A percentile compares a stretch with the other conserved stretches of the same genome.
Evolutionary conservation across 495 filamentous ascomycete genomes (phyloP).

Genomic region (Talaromyces ruber): DNA sequence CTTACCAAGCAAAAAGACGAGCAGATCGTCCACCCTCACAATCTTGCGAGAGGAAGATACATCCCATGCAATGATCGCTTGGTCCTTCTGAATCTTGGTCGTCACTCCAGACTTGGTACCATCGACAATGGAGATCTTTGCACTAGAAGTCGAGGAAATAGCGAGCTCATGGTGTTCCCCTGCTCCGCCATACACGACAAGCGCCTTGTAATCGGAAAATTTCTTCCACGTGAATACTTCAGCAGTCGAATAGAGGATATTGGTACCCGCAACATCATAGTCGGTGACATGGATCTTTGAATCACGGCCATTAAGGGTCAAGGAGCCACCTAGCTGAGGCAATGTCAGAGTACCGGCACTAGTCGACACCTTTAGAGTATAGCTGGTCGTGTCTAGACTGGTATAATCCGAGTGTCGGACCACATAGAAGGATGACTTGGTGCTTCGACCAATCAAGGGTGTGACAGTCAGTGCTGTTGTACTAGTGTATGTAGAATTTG

Average conservation of each 20-base stretch:
- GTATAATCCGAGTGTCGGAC: slow-evolving; percentile 57
- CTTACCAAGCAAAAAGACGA: slow-evolving; percentile 45
- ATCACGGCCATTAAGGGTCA: slow-evolving; percentile 64
- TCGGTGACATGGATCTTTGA: slow-evolving; percentile 70
- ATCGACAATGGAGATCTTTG: slow-evolving; percentile 25
- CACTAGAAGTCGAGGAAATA: slow-evolving; percentile 23
- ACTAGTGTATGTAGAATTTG: slow-evolving; percentile 40
- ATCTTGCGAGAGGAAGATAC: slow-evolving; percentile 42
- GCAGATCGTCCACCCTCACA: slow-evolving; percentile 45
- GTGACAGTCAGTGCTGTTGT: slow-evolving; percentile 48
- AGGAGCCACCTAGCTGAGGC: slow-evolving; percentile 51
- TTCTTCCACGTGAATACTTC: slow-evolving; percentile 69
- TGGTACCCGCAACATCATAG: slow-evolving; percentile 56
- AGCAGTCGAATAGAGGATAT: slow-evolving; percentile 64
- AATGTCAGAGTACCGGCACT: slow-evolving; percentile 51
- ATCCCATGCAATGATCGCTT: slow-evolving; percentile 46
- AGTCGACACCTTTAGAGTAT: slow-evolving; percentile 54
- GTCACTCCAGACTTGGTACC: slow-evolving; percentile 29
- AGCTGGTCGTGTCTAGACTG: slow-evolving; percentile 43
- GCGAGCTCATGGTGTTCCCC: slow-evolving; percentile 63
- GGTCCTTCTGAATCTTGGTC: slow-evolving; percentile 23
- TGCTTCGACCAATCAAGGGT: slow-evolving; percentile 43
- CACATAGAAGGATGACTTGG: slow-evolving; percentile 52
- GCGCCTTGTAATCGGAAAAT: slow-evolving; percentile 47
- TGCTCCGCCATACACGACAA: slow-evolving; percentile 64